Conservation (phyloP, 2,329 filamentous ascomycete genomes). For the Colletotrichum godetiae region DNA sequence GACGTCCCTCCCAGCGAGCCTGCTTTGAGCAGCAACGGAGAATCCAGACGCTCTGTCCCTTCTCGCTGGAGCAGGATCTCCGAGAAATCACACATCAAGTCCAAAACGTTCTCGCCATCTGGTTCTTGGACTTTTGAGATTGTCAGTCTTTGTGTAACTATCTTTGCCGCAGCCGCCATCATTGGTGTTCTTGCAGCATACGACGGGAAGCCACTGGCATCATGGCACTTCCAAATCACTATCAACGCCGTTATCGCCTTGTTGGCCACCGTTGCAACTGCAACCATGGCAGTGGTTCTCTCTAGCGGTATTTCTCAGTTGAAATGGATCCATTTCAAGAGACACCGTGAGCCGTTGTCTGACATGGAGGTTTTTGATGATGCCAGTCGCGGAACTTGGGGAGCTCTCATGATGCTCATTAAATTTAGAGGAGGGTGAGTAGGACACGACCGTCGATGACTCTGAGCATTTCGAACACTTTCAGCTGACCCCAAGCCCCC, state of each 20-base stretch:
- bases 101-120: slow-evolving; percentile 30
- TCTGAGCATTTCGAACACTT: neutral
- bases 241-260: slow-evolving; percentile 47
- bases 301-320: slow-evolving; percentile 46
- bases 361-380: slow-evolving; percentile 48
- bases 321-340: slow-evolving; percentile 48
- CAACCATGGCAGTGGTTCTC: slow-evolving; percentile 43
- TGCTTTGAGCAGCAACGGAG: slow-evolving; percentile 19
- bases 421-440: slow-evolving; percentile 43
- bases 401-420: slow-evolving; percentile 42
- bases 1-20: slow-evolving; percentile 21
- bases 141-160: slow-evolving; percentile 40
- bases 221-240: slow-evolving; percentile 47
- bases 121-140: slow-evolving; percentile 44
- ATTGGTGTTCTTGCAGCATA: slow-evolving; percentile 44
- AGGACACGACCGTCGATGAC: neutral
- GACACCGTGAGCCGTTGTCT: slow-evolving; percentile 41
- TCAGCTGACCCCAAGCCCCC: neutral
- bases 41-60: slow-evolving; percentile 16
- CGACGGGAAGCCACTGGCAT: slow-evolving; percentile 41
- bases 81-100: slow-evolving; percentile 17
- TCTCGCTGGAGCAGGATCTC: slow-evolving; percentile 30
- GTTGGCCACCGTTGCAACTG: slow-evolving; percentile 43
- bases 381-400: slow-evolving; percentile 45
- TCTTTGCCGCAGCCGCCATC: slow-evolving; percentile 42